Conservation (phyloP, 2,329 filamentous ascomycete genomes). For the Fusarium secorum region DNA sequence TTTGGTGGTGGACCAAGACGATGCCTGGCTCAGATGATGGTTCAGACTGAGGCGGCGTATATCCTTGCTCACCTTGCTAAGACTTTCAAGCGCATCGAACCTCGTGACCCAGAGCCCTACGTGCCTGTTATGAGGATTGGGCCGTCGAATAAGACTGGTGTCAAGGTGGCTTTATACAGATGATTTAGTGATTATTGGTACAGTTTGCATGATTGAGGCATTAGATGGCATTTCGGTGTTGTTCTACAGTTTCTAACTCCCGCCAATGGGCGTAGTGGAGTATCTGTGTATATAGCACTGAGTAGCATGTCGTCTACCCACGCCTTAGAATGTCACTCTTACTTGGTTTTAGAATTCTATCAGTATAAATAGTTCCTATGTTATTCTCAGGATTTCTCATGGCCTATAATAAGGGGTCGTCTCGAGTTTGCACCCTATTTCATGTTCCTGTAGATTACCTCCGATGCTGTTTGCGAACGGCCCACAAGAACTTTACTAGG, state of each 20-base stretch:
- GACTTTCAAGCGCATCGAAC: background rate
- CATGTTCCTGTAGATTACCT: background rate
- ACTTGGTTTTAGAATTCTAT: background rate
- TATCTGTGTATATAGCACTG: background rate
- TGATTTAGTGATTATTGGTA: background rate
- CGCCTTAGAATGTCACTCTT: background rate
- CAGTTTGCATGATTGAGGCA: fast-evolving
- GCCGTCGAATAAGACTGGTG: background rate
- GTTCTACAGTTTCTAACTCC: background rate
- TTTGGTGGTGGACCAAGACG: background rate
- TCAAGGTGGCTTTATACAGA: background rate
- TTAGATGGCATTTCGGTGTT: fast-evolving
- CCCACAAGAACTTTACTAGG: background rate
- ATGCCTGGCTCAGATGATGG: background rate
- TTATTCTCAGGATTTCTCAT: fast-evolving
- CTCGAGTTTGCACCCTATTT: fast-evolving
- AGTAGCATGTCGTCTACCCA: fast-evolving
- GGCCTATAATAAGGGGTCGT: background rate
- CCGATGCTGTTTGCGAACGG: too few relatives aligned
- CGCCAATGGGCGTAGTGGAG: background rate
- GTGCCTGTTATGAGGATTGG: background rate
- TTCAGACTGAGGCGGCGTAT: background rate
- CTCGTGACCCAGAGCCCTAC: background rate
- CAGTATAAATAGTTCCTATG: fast-evolving
- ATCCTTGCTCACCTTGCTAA: background rate